Evolutionary conservation across 208 protist species (phyloP), one percentile per base, ranked within the genome.

Genomic region (Leptomonas seymouri): DNA sequence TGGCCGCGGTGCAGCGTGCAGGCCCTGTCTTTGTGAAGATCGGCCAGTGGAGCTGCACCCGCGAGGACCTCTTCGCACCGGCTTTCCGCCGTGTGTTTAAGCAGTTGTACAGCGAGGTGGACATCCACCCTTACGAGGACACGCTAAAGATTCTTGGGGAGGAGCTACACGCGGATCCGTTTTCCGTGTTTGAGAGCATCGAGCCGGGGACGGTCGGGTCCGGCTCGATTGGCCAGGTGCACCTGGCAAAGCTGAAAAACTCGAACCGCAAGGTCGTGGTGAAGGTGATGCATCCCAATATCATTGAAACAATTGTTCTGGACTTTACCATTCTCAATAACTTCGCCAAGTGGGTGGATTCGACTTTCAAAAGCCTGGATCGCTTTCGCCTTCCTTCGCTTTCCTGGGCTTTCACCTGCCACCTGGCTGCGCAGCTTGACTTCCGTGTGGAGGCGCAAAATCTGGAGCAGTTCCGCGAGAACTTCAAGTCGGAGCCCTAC

Each of bases 151-250:
- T 97, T 28, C 59, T 97, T 14, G 46, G 68, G 41, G 85, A 97
- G 74, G 93, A 97, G 64, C 72, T 97, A 23, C 71, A 81, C 27
- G 62, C 65, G 60, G 84, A 87, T 41, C 80, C 88, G 6, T 60
- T 70, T 30, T 72, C 51, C 28, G 73, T 95, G 34, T 95, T 97
- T 71, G 76, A 82, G n/a, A 59, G 50, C 18, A 85, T 97, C 34
- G 82, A 95, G 45, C 48, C 67, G 23, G 76, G 59, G 41, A 84
- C 90, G 50, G 81, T 97, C 15, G 93, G 93, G 21, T 95, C 89
- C 15, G 93, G 93, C 55, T 95, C 89, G 3, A 97, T 97, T 82
- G 93, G 90, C 0, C 93, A 97, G 77, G 93, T 97, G n/a, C 93
- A 97, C 64, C 61, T 93, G 25, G 93, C 93, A 12, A 84, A 78